Evolutionary conservation across 2,329 filamentous ascomycete genomes (phyloP), one percentile per base, ranked within the genome.

Genomic region (Hypoxylon sp.): DNA sequence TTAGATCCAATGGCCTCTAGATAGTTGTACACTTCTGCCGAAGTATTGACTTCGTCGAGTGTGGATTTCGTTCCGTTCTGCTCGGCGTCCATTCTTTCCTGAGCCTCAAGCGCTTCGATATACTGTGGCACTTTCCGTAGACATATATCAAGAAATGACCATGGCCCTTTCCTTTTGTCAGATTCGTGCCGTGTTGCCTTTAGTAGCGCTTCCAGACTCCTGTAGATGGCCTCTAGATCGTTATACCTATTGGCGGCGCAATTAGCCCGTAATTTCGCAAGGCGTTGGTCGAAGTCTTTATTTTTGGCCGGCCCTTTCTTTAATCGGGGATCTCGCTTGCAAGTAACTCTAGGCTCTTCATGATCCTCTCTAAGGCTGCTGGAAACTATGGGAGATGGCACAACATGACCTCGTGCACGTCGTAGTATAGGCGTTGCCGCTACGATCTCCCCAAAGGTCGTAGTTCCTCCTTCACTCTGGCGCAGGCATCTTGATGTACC

Each of bases 61-160:
- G 75, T 75, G 10, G 79, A 79, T 14, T 76, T 72, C 0, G 78
- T 79, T 2, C 81, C 82, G 11, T 77, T 76, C 43, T 79, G 71
- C 55, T 81, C 78, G 3, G 80, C 76, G 19, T 83, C 79, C 11
- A 75, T 69, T 30, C 75, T 73, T 56, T 84, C 80, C 76, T 79
- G 79, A 1, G 75, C 74, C 61, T 86, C 82, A n/a, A 85, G 80
- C 32, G 80, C 78, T 1, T 77, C 73, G 32, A 86, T 82, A 67
- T 83, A 86, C 14, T 78, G 77, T 1, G 85, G 85, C 13, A 87
- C 77, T 65, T 80, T 81, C 57, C 81, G 79, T 5, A 87, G 77
- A 62, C 84, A 85, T 80, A 85, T 83, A 19, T 81, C 80, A 17
- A 87, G 65, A 9, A 87, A 77, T 3, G 84, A 84, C 25, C 77